Evolutionary conservation across 306 rosid species (phyloP).

Genomic region (Quercus suber): DNA sequence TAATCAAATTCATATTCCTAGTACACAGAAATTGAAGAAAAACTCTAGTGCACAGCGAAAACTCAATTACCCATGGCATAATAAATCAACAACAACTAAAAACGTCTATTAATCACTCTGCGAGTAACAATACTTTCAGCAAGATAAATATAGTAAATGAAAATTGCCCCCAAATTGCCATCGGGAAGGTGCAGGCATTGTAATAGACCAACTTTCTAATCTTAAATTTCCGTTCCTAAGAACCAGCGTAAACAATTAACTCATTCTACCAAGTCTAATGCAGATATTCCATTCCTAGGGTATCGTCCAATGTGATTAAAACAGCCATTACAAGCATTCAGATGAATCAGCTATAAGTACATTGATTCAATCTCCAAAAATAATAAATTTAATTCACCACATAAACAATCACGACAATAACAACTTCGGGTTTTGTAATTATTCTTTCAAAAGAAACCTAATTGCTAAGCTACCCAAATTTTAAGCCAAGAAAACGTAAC

Average conservation of each 20-base stretch:
- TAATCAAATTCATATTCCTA: not conserved
- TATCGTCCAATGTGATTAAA: not conserved
- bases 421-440: not conserved
- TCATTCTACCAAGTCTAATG: not conserved
- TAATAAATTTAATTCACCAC: not conserved
- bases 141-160: not conserved
- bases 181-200: not conserved
- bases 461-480: not conserved
- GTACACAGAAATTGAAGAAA: not conserved
- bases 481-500: conserved; percentile 2
- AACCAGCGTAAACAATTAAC: not conserved
- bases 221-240: not conserved
- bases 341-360: not conserved
- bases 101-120: not conserved
- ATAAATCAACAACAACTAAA: not conserved
- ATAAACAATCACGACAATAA: not conserved
- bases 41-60: no score
- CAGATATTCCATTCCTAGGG: not conserved
- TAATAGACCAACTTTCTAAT: not conserved
- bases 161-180: not conserved
- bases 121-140: not conserved
- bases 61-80: not conserved
- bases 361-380: not conserved
- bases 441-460: not conserved
- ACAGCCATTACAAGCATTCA: not conserved